A percentile compares a stretch with the other conserved stretches of the same genome.
Evolutionary conservation across 2,329 filamentous ascomycete species (phyloP).

Genomic region (Stachybotrys echinatus): DNA sequence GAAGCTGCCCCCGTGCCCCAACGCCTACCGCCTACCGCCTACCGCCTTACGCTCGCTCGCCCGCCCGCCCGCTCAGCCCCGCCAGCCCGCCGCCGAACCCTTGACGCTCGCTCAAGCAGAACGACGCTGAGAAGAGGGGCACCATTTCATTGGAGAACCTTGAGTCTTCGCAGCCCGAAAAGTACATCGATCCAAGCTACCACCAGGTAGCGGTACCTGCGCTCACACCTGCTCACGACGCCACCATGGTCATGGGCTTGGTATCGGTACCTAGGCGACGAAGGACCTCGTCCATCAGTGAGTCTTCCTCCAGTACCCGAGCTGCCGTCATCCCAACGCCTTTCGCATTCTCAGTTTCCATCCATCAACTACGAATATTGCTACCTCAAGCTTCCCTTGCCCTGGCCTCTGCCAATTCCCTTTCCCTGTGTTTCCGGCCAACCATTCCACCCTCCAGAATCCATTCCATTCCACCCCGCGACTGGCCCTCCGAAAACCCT

Average conservation of each 20-base stretch:
- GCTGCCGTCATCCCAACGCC: background rate
- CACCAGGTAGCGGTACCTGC: background rate
- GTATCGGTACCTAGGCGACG: conserved; percentile 23
- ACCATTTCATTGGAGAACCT: background rate
- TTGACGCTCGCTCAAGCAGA: background rate
- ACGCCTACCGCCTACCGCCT: no score
- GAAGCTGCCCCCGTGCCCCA: no score
- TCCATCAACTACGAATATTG: background rate
- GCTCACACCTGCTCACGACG: background rate
- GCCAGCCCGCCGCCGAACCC: background rate
- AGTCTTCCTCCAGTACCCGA: conserved; percentile 5
- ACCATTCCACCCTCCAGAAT: no score
- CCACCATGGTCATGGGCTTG: conserved; percentile 25
- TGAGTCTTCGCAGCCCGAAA: background rate
- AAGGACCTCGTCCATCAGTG: conserved; percentile 21
- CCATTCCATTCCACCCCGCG: background rate
- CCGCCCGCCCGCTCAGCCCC: background rate
- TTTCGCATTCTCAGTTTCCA: background rate
- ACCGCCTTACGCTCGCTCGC: background rate
- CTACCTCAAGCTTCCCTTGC: background rate
- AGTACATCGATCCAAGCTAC: background rate
- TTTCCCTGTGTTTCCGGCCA: background rate
- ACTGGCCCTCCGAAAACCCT: background rate
- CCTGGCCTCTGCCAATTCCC: conserved; percentile 10
- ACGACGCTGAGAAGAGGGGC: background rate